Percentiles rank a stretch among this genome's conserved stretches.
Conservation (phyloP, 176 grass and related monocot species). For the Zizania latifolia region DNA sequence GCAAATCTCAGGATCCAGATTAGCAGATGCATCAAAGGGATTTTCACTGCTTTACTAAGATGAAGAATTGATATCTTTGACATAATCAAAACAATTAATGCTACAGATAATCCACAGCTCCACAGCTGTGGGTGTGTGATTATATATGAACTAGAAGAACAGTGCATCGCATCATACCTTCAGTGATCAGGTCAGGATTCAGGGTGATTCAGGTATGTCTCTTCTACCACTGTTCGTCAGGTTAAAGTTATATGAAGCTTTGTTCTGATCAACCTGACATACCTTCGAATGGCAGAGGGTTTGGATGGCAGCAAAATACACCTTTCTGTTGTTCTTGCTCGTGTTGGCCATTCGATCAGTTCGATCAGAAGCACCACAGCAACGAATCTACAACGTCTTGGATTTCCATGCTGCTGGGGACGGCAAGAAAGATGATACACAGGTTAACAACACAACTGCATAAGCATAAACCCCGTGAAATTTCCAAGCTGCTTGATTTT, state of each 20-base stretch:
- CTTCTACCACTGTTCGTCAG: neutral
- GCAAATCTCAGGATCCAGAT: neutral
- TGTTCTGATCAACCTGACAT: neutral
- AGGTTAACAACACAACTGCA: slow-evolving; percentile 20
- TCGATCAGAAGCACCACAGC: neutral
- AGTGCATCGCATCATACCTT: neutral
- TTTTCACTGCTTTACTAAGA: neutral
- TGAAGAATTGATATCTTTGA: neutral
- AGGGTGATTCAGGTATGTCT: slow-evolving; percentile 3
- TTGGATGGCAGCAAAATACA: neutral
- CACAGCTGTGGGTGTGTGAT: neutral
- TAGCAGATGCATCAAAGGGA: neutral
- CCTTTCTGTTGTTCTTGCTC: slow-evolving; percentile 13
- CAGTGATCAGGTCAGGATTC: too few species aligned
- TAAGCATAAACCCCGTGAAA: neutral
- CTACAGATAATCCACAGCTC: neutral
- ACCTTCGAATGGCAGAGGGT: neutral
- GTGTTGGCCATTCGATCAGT: neutral
- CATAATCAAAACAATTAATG: neutral
- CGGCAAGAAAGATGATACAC: slow-evolving; percentile 40
- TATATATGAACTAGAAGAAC: neutral
- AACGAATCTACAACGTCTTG: slow-evolving; percentile 20
- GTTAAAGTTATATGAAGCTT: neutral
- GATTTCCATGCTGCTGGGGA: slow-evolving; percentile 42
- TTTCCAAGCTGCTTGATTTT: neutral